Conservation (phyloP, 768 basidiomycete species). For the Hericium alpestre region DNA sequence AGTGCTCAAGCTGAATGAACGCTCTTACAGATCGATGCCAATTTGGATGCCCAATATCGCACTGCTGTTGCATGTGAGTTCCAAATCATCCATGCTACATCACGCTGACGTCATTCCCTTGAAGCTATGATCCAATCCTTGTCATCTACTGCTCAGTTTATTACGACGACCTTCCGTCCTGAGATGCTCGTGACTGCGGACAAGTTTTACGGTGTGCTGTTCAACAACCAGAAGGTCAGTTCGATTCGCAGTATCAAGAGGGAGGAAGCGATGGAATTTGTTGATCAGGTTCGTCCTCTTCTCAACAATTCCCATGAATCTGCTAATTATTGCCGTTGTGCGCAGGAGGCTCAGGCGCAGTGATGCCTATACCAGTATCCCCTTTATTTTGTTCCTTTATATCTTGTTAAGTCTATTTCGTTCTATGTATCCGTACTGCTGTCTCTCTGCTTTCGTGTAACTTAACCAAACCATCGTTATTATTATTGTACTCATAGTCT, state of each 20-base stretch:
- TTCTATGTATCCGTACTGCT: no score
- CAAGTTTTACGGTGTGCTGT: conserved; percentile 94
- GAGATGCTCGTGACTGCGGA: conserved; percentile 95
- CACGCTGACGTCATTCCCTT: neutral
- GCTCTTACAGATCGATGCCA: conserved; percentile 75
- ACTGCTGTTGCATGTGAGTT: conserved; percentile 87
- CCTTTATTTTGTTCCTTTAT: neutral
- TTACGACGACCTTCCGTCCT: conserved; percentile 95
- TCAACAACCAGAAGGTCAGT: conserved; percentile 92
- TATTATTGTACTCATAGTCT: no score
- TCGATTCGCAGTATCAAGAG: conserved; percentile 78
- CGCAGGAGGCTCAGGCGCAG: conserved; percentile 39
- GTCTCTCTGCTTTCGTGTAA: no score
- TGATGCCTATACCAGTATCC: conserved; percentile 13
- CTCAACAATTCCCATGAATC: neutral
- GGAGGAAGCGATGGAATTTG: conserved; percentile 89
- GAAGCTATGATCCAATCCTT: conserved; percentile 90
- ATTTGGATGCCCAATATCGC: conserved; percentile 93
- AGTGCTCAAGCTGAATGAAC: neutral
- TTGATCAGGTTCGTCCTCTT: conserved; percentile 58
- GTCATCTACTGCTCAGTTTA: conserved; percentile 83
- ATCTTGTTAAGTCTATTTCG: no score
- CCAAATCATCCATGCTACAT: neutral
- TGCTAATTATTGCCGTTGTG: neutral
- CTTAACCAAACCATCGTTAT: no score